Conservation (phyloP, 805 yeast genomes). For the Candida maltosa region DNA sequence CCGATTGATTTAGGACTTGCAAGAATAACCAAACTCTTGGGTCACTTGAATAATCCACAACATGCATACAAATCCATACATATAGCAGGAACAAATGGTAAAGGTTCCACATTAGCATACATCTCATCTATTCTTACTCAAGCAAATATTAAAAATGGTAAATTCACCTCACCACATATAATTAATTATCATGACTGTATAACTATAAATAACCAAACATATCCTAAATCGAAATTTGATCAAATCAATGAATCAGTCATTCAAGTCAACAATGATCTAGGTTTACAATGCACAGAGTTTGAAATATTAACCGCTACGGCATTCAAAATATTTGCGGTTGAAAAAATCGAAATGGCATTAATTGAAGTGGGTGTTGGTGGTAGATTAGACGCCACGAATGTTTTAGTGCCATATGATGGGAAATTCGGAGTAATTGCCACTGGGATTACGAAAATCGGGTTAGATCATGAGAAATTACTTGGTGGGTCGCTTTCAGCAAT, state of each 20-base stretch:
- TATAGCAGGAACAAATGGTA: slow-evolving; percentile 95
- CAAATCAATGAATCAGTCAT: slow-evolving; percentile 30
- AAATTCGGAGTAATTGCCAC: slow-evolving; percentile 50
- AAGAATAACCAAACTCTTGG: slow-evolving; percentile 29
- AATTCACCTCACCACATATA: slow-evolving; percentile 88
- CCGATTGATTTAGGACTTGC: slow-evolving; percentile 39
- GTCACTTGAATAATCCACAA: slow-evolving; percentile 68
- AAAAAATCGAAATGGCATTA: slow-evolving; percentile 67
- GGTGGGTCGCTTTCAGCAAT: slow-evolving; percentile 67
- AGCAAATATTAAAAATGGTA: slow-evolving; percentile 56
- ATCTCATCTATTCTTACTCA: slow-evolving; percentile 58
- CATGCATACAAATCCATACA: slow-evolving; percentile 65
- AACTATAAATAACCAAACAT: slow-evolving; percentile 56
- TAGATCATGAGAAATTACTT: slow-evolving; percentile 78
- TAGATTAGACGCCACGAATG: slow-evolving; percentile 83
- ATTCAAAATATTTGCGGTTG: slow-evolving; percentile 62
- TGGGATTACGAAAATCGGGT: slow-evolving; percentile 79
- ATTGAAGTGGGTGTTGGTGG: slow-evolving; percentile 98
- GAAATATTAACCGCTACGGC: slow-evolving; percentile 86
- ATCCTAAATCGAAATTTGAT: slow-evolving; percentile 45
- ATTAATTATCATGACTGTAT: slow-evolving; percentile 73
- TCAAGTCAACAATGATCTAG: slow-evolving; percentile 30
- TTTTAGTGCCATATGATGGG: slow-evolving; percentile 32
- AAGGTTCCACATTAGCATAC: slow-evolving; percentile 89
- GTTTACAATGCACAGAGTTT: slow-evolving; percentile 78